Conservation (phyloP, 2,329 filamentous ascomycete genomes). For the Graphilbum ipis-grandicollis region DNA sequence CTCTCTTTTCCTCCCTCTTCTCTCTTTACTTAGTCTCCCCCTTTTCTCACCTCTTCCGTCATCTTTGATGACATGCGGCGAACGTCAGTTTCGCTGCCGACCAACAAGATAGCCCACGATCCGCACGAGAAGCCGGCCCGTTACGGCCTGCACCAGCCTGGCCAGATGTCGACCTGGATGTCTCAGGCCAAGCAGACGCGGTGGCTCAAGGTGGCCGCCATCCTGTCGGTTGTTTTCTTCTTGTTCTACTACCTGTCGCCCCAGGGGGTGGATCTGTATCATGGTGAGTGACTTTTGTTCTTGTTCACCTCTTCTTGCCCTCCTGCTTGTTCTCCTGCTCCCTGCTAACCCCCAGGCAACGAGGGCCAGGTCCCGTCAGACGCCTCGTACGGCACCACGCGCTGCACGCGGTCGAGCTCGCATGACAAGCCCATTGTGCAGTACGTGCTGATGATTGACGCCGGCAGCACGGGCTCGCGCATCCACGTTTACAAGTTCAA, state of each 20-base stretch:
- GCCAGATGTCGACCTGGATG: constrained; percentile 36
- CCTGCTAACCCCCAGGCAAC: not conserved
- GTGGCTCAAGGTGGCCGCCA: constrained; percentile 47
- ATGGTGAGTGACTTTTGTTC: constrained; percentile 18
- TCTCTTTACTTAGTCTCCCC: not conserved
- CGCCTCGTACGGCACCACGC: constrained; percentile 46
- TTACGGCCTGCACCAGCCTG: constrained; percentile 31
- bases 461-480: constrained; percentile 89
- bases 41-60: not conserved
- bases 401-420: constrained; percentile 70
- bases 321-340: not conserved
- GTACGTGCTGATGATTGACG: constrained; percentile 97
- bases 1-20: not conserved
- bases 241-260: constrained; percentile 49
- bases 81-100: constrained; percentile 46
- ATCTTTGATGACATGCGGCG: constrained; percentile 47
- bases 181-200: constrained; percentile 47
- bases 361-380: constrained; percentile 39
- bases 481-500: constrained; percentile 99
- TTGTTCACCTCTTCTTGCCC: not conserved
- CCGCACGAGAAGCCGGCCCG: constrained; percentile 48
- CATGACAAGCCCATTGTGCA: constrained; percentile 87
- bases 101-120: constrained; percentile 40
- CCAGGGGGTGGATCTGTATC: constrained; percentile 35
- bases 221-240: constrained; percentile 40